Evolutionary conservation across 2,329 filamentous ascomycete genomes (phyloP).

Genomic region (Botrytis byssoidea): DNA sequence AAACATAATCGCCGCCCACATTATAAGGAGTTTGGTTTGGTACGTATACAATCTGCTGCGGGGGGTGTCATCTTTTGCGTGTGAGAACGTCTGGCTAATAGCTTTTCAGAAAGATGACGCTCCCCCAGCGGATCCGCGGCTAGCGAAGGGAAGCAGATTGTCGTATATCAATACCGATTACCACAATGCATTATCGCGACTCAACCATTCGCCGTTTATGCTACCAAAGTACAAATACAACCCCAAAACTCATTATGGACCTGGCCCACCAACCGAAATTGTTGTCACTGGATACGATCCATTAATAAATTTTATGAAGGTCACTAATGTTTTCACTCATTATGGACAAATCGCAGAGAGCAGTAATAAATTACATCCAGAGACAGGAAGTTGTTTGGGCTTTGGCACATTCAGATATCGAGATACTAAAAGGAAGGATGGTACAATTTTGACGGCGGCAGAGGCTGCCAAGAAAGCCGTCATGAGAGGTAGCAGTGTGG

Average conservation of each 20-base stretch:
- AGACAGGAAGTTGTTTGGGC: constrained; percentile 89
- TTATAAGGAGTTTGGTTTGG: constrained; percentile 64
- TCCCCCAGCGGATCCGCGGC: constrained; percentile 77
- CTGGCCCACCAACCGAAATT: constrained; percentile 84
- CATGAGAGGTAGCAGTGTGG: constrained; percentile 69
- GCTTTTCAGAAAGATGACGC: constrained; percentile 73
- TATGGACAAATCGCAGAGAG: constrained; percentile 88
- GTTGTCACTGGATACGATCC: constrained; percentile 97
- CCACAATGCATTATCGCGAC: constrained; percentile 68
- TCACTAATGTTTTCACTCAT: constrained; percentile 71
- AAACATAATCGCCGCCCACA: constrained; percentile 58
- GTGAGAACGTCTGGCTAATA: constrained; percentile 57
- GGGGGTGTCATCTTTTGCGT: constrained; percentile 61
- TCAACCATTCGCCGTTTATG: constrained; percentile 72
- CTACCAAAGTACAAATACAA: constrained; percentile 82
- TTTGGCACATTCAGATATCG: constrained; percentile 90
- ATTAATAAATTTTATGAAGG: constrained; percentile 73
- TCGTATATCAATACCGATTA: constrained; percentile 68
- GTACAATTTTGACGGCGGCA: constrained; percentile 62
- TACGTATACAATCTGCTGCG: constrained; percentile 52
- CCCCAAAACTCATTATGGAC: constrained; percentile 77
- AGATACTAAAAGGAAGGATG: constrained; percentile 55
- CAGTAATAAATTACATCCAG: constrained; percentile 91
- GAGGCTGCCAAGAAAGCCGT: constrained; percentile 81
- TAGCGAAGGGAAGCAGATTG: constrained; percentile 64